Evolutionary conservation across 2,329 filamentous ascomycete species (phyloP), one percentile per base, ranked within the genome.

Genomic region (Ceratocystis albifundus): DNA sequence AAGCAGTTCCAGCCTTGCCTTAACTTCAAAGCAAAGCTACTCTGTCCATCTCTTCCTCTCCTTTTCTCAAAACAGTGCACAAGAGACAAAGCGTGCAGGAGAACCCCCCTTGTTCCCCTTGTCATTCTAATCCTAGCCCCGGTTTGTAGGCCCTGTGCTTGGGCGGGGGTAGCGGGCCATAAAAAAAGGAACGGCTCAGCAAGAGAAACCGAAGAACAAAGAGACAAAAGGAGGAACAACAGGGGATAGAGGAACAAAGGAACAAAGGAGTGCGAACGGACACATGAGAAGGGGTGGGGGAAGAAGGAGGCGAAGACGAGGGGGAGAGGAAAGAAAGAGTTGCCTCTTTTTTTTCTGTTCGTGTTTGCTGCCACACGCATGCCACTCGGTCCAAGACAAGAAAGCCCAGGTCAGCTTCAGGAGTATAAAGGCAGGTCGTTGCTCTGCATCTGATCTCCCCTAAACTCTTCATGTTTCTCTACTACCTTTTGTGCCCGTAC

Each of bases 211-310:
- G 25, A 32, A 32, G 22, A 55, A 50, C 20, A 46, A 66, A 41
- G 41, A 28, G 15, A 48, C 45, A 64, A 66, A 50, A 41, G 12
- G 36, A 41, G 36, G 59, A 44, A 62, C 28, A 32, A 50, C 41
- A 63, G 20, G 53, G 36, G 50, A 30, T 30, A 41, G 36, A 41
- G 36, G 59, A 44, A 62, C 28, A 32, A 50, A 63, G 46, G 62
- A 48, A 63, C 55, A 59, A 59, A 59, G 55, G 55, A 59, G 55
- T 36, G 55, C 55, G 55, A 59, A 59, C 55, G 32, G 55, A 59
- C 55, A 28, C 55, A 59, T 59, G 28, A 17, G 55, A 32, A 30
- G 55, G 55, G 55, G 55, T 15, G 30, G 53, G 53, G 20, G n/a
- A n/a, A n/a, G n/a, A 28, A 57, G 48, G 48, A 50, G n/a, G 48